These are phyloP conservation scores for Emergomyces orientalis DNA, from an alignment of 2,329 filamentous ascomycete genomes.

Conservation along the genomic window DNA sequence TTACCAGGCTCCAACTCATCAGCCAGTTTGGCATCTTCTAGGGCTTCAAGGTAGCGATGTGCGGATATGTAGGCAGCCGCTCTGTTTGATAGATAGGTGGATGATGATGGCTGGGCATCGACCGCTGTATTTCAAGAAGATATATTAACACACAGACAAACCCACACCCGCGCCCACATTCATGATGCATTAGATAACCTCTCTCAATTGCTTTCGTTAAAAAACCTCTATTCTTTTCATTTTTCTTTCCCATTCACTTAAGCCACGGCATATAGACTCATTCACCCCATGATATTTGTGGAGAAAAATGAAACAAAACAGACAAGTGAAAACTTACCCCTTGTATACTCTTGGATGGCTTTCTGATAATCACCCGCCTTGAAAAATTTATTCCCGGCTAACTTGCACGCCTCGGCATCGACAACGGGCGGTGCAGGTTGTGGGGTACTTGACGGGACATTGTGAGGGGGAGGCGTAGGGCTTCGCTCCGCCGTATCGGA, in stretches of 20 bases:
- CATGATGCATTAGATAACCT: background rate
- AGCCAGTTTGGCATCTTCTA: constrained; percentile 78
- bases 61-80: constrained; percentile 90
- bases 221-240: background rate
- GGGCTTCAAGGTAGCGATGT: constrained; percentile 64
- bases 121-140: constrained; percentile 54
- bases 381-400: constrained; percentile 90
- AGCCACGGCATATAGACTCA: constrained; percentile 2
- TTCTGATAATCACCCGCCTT: constrained; percentile 83
- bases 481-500: constrained; percentile 29
- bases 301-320: constrained; percentile 8
- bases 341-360: constrained; percentile 87
- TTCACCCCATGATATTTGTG: background rate
- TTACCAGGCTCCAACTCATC: constrained; percentile 78
- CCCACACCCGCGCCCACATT: background rate
- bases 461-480: constrained; percentile 40
- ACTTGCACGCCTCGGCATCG: constrained; percentile 86
- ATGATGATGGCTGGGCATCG: constrained; percentile 71
- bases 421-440: constrained; percentile 43
- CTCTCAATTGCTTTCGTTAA: background rate
- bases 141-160: constrained; percentile 2
- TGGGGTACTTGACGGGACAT: constrained; percentile 41
- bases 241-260: background rate
- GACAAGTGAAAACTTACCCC: constrained; percentile 55
- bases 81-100: constrained; percentile 89